phyloP scores from a whole-genome alignment of 805 yeast genomes.

The Myxozyma neotropica region DNA sequence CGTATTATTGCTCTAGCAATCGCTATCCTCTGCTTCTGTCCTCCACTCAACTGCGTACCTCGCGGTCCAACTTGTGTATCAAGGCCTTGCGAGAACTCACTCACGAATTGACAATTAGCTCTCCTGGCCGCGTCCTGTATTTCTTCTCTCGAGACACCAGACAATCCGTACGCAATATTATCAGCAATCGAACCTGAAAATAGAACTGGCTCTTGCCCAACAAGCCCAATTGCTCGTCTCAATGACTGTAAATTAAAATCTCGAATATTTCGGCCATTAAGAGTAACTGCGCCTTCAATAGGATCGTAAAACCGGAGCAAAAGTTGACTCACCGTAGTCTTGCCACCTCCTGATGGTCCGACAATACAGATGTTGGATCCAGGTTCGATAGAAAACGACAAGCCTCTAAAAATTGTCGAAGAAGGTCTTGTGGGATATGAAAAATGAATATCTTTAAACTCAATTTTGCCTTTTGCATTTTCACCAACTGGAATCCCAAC shows the following conservation, averaged over 20 bases:
- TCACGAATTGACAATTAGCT: constrained; percentile 67
- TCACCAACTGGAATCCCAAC: constrained; percentile 18
- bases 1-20: constrained; percentile 63
- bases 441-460: constrained; percentile 65
- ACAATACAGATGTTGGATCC: constrained; percentile 93
- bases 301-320: constrained; percentile 86
- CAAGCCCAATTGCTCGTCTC: constrained; percentile 78
- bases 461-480: constrained; percentile 44
- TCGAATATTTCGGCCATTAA: constrained; percentile 83
- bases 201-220: constrained; percentile 94
- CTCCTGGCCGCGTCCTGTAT: constrained; percentile 45
- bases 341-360: constrained; percentile 96
- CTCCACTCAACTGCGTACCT: constrained; percentile 60
- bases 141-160: constrained; percentile 64
- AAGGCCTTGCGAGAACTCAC: constrained; percentile 61
- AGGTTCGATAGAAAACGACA: constrained; percentile 62
- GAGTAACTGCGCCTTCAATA: constrained; percentile 52
- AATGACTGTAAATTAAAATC: constrained; percentile 73
- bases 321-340: constrained; percentile 77
- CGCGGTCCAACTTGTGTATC: constrained; percentile 55
- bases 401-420: constrained; percentile 60
- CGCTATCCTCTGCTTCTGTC: constrained; percentile 66
- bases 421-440: constrained; percentile 83
- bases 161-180: constrained; percentile 82
- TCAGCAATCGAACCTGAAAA: constrained; percentile 87